Conservation (phyloP, 768 basidiomycete genomes). For the Fomitopsis pulvina region DNA sequence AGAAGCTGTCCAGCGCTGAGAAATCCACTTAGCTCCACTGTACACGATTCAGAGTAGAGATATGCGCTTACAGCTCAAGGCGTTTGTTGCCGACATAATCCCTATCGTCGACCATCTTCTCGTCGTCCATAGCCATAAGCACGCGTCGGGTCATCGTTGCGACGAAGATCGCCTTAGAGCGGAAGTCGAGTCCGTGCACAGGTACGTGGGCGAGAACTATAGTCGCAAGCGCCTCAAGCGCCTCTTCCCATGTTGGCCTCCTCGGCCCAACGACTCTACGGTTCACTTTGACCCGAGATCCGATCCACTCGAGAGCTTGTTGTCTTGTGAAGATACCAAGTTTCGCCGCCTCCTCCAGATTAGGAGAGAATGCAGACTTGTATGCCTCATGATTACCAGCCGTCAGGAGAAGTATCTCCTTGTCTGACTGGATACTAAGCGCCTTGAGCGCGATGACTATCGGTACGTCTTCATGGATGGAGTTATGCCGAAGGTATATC, state of each 20-base stretch:
- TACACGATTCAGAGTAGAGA: background rate
- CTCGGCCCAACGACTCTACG: constrained; percentile 74
- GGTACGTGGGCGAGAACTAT: constrained; percentile 97
- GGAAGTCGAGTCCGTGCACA: constrained; percentile 81
- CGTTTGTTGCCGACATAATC: constrained; percentile 99
- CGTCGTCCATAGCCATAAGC: constrained; percentile 93
- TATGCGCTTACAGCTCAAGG: constrained; percentile 76
- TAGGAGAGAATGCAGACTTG: constrained; percentile 80
- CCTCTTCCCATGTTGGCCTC: constrained; percentile 89
- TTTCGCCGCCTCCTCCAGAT: constrained; percentile 90
- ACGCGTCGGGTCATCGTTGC: constrained; percentile 97
- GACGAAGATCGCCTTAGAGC: constrained; percentile 93
- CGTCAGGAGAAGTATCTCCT: constrained; percentile 91
- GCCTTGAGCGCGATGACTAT: constrained; percentile 96
- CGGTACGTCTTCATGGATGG: constrained; percentile 93
- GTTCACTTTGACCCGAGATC: constrained; percentile 86
- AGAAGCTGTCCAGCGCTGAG: constrained; percentile 90
- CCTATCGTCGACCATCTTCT: constrained; percentile 95
- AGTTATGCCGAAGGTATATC: constrained; percentile 96
- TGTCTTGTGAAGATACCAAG: constrained; percentile 87
- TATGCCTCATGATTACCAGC: constrained; percentile 89
- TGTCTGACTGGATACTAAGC: constrained; percentile 93
- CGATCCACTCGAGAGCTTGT: constrained; percentile 94
- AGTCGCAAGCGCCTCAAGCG: constrained; percentile 92
- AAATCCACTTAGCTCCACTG: constrained; percentile 2